Conservation (phyloP, 83 land plant genomes). For the Thuja plicata region DNA sequence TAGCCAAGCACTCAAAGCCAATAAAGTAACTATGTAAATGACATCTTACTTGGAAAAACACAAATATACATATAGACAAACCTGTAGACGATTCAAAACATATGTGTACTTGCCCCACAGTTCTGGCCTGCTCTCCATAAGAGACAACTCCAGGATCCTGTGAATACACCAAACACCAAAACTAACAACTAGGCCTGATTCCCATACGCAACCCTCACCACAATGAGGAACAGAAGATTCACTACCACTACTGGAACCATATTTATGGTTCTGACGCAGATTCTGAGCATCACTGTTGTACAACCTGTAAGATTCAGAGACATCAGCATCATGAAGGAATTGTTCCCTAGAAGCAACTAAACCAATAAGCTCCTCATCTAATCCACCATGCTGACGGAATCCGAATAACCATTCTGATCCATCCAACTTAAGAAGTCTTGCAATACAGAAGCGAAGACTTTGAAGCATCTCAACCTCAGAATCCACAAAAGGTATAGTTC, state of each 20-base stretch:
- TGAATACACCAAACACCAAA: conserved; percentile 99
- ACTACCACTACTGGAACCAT: not conserved
- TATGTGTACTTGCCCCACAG: conserved; percentile 99
- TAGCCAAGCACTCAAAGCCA: not conserved
- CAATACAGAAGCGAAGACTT: conserved; percentile 59
- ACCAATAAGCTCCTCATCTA: conserved; percentile 85
- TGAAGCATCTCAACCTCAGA: conserved; percentile 60
- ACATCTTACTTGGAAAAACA: not conserved
- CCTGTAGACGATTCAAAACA: conserved; percentile 98
- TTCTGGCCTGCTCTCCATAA: conserved; percentile 98
- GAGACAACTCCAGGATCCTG: conserved; percentile 70
- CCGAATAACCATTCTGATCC: conserved; percentile 91
- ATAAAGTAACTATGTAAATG: not conserved
- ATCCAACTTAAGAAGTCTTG: conserved; percentile 72
- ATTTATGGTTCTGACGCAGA: not conserved
- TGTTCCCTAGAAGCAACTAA: conserved; percentile 65
- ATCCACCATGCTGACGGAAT: conserved; percentile 65
- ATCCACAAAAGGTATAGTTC: conserved; percentile 25
- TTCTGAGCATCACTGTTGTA: not conserved
- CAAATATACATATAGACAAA: conserved; percentile 14
- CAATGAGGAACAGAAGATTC: conserved; percentile 61
- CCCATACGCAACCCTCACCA: conserved; percentile 88
- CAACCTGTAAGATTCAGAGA: conserved; percentile 23
- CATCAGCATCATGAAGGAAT: conserved; percentile 44
- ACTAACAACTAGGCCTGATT: conserved; percentile 61